A percentile compares a stretch with the other conserved stretches of the same genome.
Evolutionary conservation across 1,139 yeast species (phyloP).

Genomic region (Pneumocystis canis): DNA sequence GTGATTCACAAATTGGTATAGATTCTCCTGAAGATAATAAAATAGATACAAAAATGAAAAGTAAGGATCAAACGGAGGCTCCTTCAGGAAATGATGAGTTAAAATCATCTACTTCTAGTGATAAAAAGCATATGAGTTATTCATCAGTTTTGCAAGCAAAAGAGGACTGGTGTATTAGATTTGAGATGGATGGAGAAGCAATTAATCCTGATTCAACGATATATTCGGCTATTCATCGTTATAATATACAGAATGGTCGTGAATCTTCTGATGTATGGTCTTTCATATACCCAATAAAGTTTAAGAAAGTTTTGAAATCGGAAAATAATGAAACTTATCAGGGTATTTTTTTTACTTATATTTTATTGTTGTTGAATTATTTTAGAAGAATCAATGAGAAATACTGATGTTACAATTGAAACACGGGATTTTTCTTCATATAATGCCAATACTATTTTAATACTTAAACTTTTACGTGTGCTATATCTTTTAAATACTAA

Average conservation of each 20-base stretch:
- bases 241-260: not conserved
- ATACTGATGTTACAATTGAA: constrained; percentile 20
- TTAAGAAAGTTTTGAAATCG: constrained; percentile 28
- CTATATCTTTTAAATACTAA: constrained; percentile 36
- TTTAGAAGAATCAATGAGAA: constrained; percentile 16
- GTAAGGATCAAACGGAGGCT: not conserved
- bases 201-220: constrained; percentile 61
- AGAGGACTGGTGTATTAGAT: constrained; percentile 39
- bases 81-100: not conserved
- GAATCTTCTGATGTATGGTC: constrained; percentile 3
- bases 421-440: constrained; percentile 25
- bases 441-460: constrained; percentile 31
- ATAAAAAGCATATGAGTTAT: constrained; percentile 7
- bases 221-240: constrained; percentile 44
- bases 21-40: constrained; percentile 2
- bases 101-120: not conserved
- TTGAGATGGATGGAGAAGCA: constrained; percentile 44
- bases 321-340: not conserved
- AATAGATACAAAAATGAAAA: not conserved
- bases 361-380: not conserved
- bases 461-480: constrained; percentile 42
- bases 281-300: constrained; percentile 39
- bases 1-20: not conserved
- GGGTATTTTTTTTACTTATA: not conserved
- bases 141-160: constrained; percentile 14